These are phyloP conservation scores for Scedosporium apiospermum DNA, from an alignment of 2,329 filamentous ascomycete genomes.

Conservation along the genomic window DNA sequence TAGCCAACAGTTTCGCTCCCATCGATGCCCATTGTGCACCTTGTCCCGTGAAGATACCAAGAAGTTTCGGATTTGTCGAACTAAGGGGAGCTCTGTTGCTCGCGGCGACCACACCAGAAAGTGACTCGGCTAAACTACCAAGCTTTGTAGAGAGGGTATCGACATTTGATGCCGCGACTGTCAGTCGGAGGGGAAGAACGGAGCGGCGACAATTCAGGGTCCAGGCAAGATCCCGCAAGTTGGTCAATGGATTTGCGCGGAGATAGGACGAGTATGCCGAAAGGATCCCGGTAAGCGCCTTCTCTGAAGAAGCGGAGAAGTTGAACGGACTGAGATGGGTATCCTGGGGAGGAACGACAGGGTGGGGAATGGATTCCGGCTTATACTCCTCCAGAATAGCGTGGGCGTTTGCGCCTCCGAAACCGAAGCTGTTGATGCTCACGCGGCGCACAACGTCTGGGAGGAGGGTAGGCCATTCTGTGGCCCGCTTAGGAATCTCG, in stretches of 20 bases:
- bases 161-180: conserved; percentile 25
- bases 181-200: conserved; percentile 26
- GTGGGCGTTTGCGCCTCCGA: conserved; percentile 19
- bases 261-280: conserved; percentile 1
- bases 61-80: conserved; percentile 9
- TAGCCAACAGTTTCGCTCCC: conserved; percentile 17
- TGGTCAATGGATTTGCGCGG: conserved; percentile 1
- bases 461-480: conserved; percentile 16
- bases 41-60: conserved; percentile 24
- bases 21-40: conserved; percentile 23
- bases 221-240: conserved; percentile 8
- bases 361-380: not conserved
- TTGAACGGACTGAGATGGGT: not conserved
- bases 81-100: conserved; percentile 23
- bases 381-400: conserved; percentile 12
- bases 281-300: conserved; percentile 2
- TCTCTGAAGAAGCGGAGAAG: not conserved
- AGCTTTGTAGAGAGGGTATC: conserved; percentile 11
- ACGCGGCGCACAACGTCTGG: conserved; percentile 13
- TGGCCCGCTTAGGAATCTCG: conserved; percentile 8
- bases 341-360: not conserved
- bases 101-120: conserved; percentile 24
- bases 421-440: conserved; percentile 21
- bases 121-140: conserved; percentile 23
- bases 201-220: conserved; percentile 15